Evolutionary conservation across 306 rosid species (phyloP), one percentile per base, ranked within the genome.

Genomic region (Castanea mollissima): DNA sequence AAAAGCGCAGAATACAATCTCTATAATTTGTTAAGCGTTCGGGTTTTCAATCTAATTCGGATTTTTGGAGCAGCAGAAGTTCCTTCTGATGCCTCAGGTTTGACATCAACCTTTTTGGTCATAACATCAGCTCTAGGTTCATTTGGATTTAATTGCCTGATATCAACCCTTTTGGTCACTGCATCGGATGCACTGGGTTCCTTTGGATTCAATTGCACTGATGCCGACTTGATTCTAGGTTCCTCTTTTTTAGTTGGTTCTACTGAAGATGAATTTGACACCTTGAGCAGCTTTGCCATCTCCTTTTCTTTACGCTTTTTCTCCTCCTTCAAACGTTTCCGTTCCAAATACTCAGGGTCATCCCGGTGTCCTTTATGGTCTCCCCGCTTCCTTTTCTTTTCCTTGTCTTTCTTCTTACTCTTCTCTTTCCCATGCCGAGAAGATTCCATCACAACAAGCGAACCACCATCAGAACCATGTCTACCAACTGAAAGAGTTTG

Each of bases 251-350:
- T 87, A 63, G 69, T 84, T 34, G 90, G 77, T 52, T 85, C 89
- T 27, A 65, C 14, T 2, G 83, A 78, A 15, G 89, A 41, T 65
- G 64, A 85, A 71, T 87, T 84, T 29, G 83, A 71, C 67, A 67
- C 89, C 23, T 73, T 86, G 23, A 23, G 77, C 60, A 88, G 82
- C 87, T 95, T 92, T 11, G 90, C 90, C 81, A 88, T 25, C 77
- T 91, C 97, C 81, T 93, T 93, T 81, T 91, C 90, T 83, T 83
- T 91, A 38, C 83, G 93, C 80, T 80, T 92, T 54, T 90, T 92
- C 87, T 91, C 97, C 82, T 95, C 91, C 90, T 92, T 95, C 73
- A 91, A 74, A 8, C 95, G 89, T 76, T 92, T 95, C 64, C 85
- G 84, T 86, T 95, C 97, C 79, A 90, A 81, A 84, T 95, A 95